phyloP scores from a whole-genome alignment of 805 yeast species.

The Monosporozyma siamensis region DNA sequence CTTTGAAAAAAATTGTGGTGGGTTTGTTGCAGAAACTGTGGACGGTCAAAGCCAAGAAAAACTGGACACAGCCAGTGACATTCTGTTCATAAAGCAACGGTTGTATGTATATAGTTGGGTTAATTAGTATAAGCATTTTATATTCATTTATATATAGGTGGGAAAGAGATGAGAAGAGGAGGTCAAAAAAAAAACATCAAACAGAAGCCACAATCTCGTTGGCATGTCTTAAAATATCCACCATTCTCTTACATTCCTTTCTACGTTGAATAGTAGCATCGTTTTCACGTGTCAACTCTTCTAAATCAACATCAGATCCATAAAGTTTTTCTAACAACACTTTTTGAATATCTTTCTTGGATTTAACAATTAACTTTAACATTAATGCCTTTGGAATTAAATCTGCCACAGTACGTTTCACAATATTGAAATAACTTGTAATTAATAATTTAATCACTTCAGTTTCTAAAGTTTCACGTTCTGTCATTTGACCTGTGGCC shows the following conservation, averaged over 20 bases:
- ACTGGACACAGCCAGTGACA: too few species aligned
- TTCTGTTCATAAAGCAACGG: too few species aligned
- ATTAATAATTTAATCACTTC: constrained; percentile 92
- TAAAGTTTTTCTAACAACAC: constrained; percentile 82
- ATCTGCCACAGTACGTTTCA: constrained; percentile 88
- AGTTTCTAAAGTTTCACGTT: constrained; percentile 92
- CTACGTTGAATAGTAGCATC: constrained; percentile 89
- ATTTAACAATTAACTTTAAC: constrained; percentile 78
- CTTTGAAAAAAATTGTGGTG: too few species aligned
- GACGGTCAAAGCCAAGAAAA: too few species aligned
- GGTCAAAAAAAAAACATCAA: constrained; percentile 5
- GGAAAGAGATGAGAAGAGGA: too few species aligned
- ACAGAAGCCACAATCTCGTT: constrained; percentile 67
- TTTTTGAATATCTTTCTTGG: constrained; percentile 83
- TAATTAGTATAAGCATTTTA: too few species aligned
- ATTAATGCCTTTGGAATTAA: constrained; percentile 91
- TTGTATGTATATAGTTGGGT: too few species aligned
- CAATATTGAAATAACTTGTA: constrained; percentile 82
- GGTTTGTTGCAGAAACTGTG: too few species aligned
- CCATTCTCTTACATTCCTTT: constrained; percentile 92
- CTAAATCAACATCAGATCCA: constrained; percentile 55
- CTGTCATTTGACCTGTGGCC: constrained; percentile 85
- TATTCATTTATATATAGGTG: too few species aligned
- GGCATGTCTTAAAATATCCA: constrained; percentile 81
- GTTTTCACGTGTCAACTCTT: constrained; percentile 78